These are phyloP conservation scores for Tolypocladium endophyticum DNA, from an alignment of 2,329 filamentous ascomycete genomes.

Conservation along the genomic window DNA sequence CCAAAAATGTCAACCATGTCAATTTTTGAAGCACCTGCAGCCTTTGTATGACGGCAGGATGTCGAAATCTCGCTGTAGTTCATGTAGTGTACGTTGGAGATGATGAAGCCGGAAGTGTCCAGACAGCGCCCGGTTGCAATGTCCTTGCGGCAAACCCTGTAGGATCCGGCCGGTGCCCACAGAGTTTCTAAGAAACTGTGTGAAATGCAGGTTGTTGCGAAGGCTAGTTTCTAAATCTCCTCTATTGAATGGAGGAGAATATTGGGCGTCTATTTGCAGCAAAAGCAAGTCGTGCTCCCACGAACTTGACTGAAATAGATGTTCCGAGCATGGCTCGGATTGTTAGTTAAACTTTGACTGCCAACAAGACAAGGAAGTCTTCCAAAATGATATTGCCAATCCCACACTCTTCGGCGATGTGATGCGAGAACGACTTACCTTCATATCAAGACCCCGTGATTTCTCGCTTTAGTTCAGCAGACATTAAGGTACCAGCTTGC, in stretches of 20 bases:
- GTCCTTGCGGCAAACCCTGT: background rate
- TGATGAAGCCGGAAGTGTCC: background rate
- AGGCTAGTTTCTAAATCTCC: background rate
- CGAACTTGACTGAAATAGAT: background rate
- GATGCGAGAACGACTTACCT: too few species aligned
- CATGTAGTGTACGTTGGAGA: background rate
- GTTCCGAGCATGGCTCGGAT: too few species aligned
- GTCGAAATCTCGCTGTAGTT: background rate
- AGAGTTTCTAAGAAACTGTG: background rate
- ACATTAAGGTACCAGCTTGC: too few species aligned
- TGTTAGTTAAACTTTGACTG: too few species aligned
- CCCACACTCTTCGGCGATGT: too few species aligned
- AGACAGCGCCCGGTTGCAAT: background rate
- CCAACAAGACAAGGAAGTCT: background rate
- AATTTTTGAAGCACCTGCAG: background rate
- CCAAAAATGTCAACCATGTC: background rate
- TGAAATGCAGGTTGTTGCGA: background rate
- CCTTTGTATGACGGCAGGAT: background rate
- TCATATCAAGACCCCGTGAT: too few species aligned
- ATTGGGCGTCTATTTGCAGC: background rate
- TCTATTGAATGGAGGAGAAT: background rate
- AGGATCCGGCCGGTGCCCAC: background rate
- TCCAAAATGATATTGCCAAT: too few species aligned
- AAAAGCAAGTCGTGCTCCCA: background rate
- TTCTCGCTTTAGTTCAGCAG: too few species aligned